Base-by-base conservation (phyloP, 805 yeast genomes). In the Candida stauntonica region DNA sequence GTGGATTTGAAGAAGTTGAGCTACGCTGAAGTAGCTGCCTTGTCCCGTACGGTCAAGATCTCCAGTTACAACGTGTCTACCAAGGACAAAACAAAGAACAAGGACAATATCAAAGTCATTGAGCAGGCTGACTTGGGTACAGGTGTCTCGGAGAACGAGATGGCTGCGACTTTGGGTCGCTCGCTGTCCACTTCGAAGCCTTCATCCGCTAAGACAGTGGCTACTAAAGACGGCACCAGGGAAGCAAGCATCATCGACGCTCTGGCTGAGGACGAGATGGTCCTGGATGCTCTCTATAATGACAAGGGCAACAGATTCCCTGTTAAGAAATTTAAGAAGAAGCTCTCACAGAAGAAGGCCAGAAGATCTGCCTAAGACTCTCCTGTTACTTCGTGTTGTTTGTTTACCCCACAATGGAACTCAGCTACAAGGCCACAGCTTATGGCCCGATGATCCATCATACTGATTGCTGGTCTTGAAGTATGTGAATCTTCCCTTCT, bases 21-120 rank as follows among this genome's bases (percentile, higher is more conserved):
- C 7, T 74, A 74, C 50, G 77, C 77, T 11, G 80, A 75, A 57
- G 77, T 68, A 17, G 75, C 75, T 11, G 55, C 68, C 1, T 50
- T 65, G 36, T 35, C 46, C 19, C 56, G 44, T 15, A 38, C 48
- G 43, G 26, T 44, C 18, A 20, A 29, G 36, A 27, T 29, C 23
- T 21, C 31, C 36, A 19, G 21, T 26, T 31, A 17, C 28, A 14
- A 16, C 21, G 28, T 17, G 18, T 21, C 24, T 21, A 21, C n/a
- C n/a, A n/a, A n/a, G n/a, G 15, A 12, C 35, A 21, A 31, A 18
- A 16, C 26, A 23, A 31, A 31, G 36, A 29, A 17, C 19, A 13
- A 20, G 14, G 27, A 13, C 5, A 21, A 8, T 21, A 20, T 45
- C 36, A 37, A 30, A 21, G 46, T 51, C 29, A 39, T 46, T 17